These are phyloP conservation scores for Globisporangium viniferum DNA, from an alignment of 352 stramenopile species.

Conservation along the genomic window DNA sequence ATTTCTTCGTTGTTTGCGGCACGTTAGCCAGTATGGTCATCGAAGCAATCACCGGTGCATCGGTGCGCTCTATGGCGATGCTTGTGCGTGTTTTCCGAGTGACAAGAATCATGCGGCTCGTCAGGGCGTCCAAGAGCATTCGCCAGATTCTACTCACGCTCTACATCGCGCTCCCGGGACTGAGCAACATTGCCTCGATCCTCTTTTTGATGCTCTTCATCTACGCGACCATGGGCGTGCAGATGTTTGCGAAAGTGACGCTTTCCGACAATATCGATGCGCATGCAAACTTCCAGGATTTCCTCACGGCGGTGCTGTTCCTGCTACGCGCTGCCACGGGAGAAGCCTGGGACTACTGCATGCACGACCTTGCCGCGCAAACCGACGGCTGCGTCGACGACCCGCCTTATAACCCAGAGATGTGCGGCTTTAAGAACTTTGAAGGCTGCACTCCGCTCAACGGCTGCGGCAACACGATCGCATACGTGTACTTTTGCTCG, in stretches of 20 bases:
- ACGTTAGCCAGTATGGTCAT: slow-evolving; percentile 65
- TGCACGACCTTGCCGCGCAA: slow-evolving; percentile 76
- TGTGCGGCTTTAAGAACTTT: slow-evolving; percentile 75
- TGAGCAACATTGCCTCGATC: slow-evolving; percentile 90
- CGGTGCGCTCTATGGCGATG: slow-evolving; percentile 74
- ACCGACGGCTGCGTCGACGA: slow-evolving; percentile 56
- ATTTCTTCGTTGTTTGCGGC: slow-evolving; percentile 78
- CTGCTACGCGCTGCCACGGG: slow-evolving; percentile 90
- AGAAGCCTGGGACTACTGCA: slow-evolving; percentile 93
- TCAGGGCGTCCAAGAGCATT: slow-evolving; percentile 87
- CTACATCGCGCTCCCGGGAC: slow-evolving; percentile 82
- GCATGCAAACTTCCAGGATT: slow-evolving; percentile 92
- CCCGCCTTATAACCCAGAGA: slow-evolving; percentile 45
- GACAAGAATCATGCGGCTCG: slow-evolving; percentile 76
- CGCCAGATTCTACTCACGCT: slow-evolving; percentile 90
- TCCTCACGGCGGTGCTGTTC: slow-evolving; percentile 89
- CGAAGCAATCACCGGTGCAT: slow-evolving; percentile 48
- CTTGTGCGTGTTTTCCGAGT: slow-evolving; percentile 91
- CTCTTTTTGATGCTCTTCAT: slow-evolving; percentile 94
- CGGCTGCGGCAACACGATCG: slow-evolving; percentile 68
- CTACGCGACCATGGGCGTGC: slow-evolving; percentile 90
- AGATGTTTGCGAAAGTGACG: slow-evolving; percentile 90
- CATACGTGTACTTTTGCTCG: slow-evolving; percentile 70
- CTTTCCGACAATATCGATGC: slow-evolving; percentile 69
- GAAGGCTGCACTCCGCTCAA: slow-evolving; percentile 67